Base-by-base conservation (phyloP, 139 green algal species). In the Zygnema circumcarinatum region DNA sequence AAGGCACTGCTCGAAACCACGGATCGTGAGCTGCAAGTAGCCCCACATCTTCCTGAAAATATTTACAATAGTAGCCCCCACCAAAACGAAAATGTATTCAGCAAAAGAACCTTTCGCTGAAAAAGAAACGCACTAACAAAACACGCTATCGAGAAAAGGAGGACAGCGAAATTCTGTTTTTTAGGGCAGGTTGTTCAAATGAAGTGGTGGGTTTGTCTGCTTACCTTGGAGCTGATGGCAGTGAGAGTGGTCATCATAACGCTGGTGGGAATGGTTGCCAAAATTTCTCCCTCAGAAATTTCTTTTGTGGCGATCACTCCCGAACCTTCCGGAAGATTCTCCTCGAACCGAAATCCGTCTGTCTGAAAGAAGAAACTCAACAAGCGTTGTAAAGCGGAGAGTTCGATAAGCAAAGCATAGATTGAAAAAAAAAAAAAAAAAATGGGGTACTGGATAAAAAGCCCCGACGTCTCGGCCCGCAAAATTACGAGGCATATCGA, bases 11-110 rank as follows among this genome's bases (percentile, higher is more conserved):
- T 20, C 81, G 33, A 36, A 83, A 80, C 81, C 81, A 87, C 20
- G 69, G n/a, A 35, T 87, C 81, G 32, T 76, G 35, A 29, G 36
- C 74, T 21, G 32, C 47, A 21, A 87, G 33, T 22, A 87, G 33
- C 16, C 81, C 81, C 36, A 87, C 81, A 74, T 87, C 81, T 74
- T 83, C 54, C 81, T 87, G 81, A 68, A 81, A n/a, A 38, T 25
- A 62, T 25, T 62, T 16, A 7, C 47, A 62, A 62, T 7, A 62
- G n/a, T n/a, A n/a, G n/a, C n/a, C n/a, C n/a, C n/a, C n/a, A n/a
- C n/a, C n/a, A n/a, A n/a, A n/a, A n/a, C n/a, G n/a, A n/a, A n/a
- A n/a, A n/a, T n/a, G n/a, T n/a, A n/a, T n/a, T n/a, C n/a, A n/a
- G n/a, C n/a, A n/a, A n/a, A n/a, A n/a, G n/a, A n/a, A n/a, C n/a